Evolutionary conservation across 1,284 basidiomycete species (phyloP), one percentile per base, ranked within the genome.

Genomic region (Apiotrichum montevideense): DNA sequence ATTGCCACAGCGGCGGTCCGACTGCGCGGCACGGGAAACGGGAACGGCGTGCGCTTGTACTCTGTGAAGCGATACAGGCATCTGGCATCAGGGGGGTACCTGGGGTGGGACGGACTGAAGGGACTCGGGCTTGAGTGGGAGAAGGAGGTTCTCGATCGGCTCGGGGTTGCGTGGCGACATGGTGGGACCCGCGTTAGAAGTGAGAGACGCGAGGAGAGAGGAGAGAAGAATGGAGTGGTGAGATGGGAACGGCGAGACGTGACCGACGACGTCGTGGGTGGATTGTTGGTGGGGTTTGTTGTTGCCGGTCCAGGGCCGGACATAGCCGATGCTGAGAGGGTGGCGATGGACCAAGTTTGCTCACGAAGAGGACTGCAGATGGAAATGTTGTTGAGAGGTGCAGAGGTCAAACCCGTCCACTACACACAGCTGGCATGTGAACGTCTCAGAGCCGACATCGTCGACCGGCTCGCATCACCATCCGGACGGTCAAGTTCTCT

Each of bases 1-100:
- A 75, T 65, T 1, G 73, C 73, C 2, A 75, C 72, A 14, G 71
- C 63, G 1, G 73, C 71, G 14, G 60, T 65, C n/a, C 71, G 58
- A 13, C 57, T 60, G 49, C 57, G 58, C 6, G 73, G 73, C 11
- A 69, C 55, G 13, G 66, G 54, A 35, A 63, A 54, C 3, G 55
- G 55, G 3, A 58, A 46, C 9, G 41, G 33, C 4, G 49, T 40
- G 3, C 63, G 66, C 51, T 61, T 49, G 57, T 73, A 71, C 41
- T 65, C 57, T 45, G 62, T 63, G 35, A 74, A 66, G 21, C 71
- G 61, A 40, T 70, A 59, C 3, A 75, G 58, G 43, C 73, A 75
- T 66, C 73, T 75, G 54, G 11, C 2, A n/a, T 57, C 35, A 54
- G 55, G 9, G 33, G 21, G 4, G 3, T 13, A 3, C 3, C 21